A percentile compares a stretch with the other conserved stretches of the same genome.
phyloP scores from a whole-genome alignment of 106 monocot species.

The Platanthera zijinensis region DNA sequence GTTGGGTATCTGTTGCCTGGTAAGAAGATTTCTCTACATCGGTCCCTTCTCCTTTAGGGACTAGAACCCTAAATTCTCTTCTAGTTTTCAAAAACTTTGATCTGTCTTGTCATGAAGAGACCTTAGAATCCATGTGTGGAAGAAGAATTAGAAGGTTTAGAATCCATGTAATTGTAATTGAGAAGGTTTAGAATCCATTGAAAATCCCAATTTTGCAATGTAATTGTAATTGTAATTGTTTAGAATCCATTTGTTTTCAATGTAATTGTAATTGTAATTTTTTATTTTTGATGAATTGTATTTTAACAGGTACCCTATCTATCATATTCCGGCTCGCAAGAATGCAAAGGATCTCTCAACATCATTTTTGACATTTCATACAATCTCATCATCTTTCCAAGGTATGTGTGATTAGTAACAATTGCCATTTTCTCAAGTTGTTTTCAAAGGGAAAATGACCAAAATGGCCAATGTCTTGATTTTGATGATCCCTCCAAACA shows the following conservation, averaged over 20 bases:
- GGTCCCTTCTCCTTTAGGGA: not conserved
- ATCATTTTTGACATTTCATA: constrained; percentile 82
- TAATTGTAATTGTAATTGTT: not conserved
- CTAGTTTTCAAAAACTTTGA: too few relatives aligned
- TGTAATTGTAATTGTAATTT: too few relatives aligned
- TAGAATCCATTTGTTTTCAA: not conserved
- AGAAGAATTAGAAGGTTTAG: not conserved
- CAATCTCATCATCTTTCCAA: constrained; percentile 71
- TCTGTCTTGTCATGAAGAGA: too few relatives aligned
- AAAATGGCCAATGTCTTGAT: too few relatives aligned
- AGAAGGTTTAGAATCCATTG: too few relatives aligned
- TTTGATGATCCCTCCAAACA: too few relatives aligned
- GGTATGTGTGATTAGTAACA: constrained; percentile 29
- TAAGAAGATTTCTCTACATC: constrained; percentile 20
- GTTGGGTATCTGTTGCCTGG: constrained; percentile 98
- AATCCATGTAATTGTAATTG: too few relatives aligned
- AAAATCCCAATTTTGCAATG: too few relatives aligned
- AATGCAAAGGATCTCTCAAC: constrained; percentile 50
- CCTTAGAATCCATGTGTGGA: too few relatives aligned
- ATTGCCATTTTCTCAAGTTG: not conserved
- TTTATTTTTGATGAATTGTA: not conserved
- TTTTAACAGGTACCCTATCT: constrained; percentile 72
- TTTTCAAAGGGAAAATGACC: too few relatives aligned
- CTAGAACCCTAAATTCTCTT: too few relatives aligned
- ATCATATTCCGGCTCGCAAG: constrained; percentile 51